Evolutionary conservation across 106 monocot species (phyloP).

Genomic region (Platanthera zijinensis): DNA sequence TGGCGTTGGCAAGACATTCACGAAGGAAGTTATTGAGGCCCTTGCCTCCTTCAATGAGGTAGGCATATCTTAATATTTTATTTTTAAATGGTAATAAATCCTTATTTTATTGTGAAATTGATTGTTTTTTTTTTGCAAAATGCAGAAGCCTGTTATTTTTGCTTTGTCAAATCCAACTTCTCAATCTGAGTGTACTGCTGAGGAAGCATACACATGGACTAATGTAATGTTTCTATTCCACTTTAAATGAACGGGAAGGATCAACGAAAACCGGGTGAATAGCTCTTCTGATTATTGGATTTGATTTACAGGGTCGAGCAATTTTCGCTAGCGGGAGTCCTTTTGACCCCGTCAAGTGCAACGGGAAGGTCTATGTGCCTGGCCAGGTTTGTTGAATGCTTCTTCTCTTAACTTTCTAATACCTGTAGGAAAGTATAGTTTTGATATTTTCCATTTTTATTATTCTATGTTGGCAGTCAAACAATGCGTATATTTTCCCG

Average conservation of each 20-base stretch:
- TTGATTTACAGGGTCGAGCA: slow-evolving; percentile 50
- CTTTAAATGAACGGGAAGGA: not conserved
- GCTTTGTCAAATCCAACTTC: slow-evolving; percentile 71
- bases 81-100: not conserved
- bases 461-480: slow-evolving; percentile 31
- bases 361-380: slow-evolving; percentile 44
- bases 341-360: slow-evolving; percentile 70
- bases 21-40: slow-evolving; percentile 79
- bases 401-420: not conserved
- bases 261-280: slow-evolving; percentile 2
- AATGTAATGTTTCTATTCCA: slow-evolving; percentile 21
- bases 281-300: not conserved
- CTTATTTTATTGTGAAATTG: not conserved
- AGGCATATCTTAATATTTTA: not conserved
- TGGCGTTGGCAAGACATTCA: slow-evolving; percentile 81
- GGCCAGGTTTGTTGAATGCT: slow-evolving; percentile 49
- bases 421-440: not conserved
- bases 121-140: slow-evolving; percentile 1
- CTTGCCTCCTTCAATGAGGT: slow-evolving; percentile 94
- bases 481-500: slow-evolving; percentile 92
- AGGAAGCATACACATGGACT: slow-evolving; percentile 66
- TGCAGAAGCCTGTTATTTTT: slow-evolving; percentile 64
- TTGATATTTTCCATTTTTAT: not conserved
- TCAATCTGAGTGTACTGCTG: slow-evolving; percentile 74
- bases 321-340: slow-evolving; percentile 89